A percentile compares a stretch with the other conserved stretches of the same genome.
phyloP scores from a whole-genome alignment of 148 eudicot species.

The Mesembryanthemum crystallinum region DNA sequence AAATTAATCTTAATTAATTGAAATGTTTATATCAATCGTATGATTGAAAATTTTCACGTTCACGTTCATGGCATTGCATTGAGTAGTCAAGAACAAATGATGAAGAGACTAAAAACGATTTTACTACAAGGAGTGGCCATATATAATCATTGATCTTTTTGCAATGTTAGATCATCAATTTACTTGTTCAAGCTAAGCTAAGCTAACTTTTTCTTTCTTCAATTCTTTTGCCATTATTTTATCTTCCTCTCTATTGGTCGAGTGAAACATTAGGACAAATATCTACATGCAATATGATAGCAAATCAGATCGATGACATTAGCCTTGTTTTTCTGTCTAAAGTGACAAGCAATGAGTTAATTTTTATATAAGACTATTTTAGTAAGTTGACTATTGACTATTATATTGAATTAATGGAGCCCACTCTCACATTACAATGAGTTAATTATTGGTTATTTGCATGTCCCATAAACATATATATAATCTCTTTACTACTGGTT shows the following conservation, averaged over 20 bases:
- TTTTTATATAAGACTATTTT: background rate
- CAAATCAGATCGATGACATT: conserved; percentile 15
- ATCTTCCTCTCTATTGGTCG: background rate
- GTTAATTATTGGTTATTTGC: background rate
- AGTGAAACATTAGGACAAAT: conserved; percentile 2
- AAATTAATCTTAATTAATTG: background rate
- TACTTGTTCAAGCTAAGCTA: background rate
- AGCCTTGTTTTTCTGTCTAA: conserved; percentile 9
- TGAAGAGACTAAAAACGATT: conserved; percentile 15
- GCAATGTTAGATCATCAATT: background rate
- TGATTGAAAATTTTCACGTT: conserved; percentile 19
- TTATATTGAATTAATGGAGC: conserved; percentile 17
- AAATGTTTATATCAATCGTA: conserved; percentile 10
- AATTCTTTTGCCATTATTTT: background rate
- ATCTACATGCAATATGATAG: conserved; percentile 27
- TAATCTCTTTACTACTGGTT: conserved; percentile 8
- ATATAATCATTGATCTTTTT: conserved; percentile 12
- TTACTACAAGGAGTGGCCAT: conserved; percentile 23
- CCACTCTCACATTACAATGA: conserved; percentile 19
- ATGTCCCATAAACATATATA: background rate
- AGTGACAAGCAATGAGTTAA: background rate
- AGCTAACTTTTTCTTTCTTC: background rate
- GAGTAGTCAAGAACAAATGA: conserved; percentile 31
- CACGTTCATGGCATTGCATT: conserved; percentile 23
- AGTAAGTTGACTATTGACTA: conserved; percentile 24